phyloP scores from a whole-genome alignment of 2,329 filamentous ascomycete genomes.

The Leptosphaerulina australis region DNA sequence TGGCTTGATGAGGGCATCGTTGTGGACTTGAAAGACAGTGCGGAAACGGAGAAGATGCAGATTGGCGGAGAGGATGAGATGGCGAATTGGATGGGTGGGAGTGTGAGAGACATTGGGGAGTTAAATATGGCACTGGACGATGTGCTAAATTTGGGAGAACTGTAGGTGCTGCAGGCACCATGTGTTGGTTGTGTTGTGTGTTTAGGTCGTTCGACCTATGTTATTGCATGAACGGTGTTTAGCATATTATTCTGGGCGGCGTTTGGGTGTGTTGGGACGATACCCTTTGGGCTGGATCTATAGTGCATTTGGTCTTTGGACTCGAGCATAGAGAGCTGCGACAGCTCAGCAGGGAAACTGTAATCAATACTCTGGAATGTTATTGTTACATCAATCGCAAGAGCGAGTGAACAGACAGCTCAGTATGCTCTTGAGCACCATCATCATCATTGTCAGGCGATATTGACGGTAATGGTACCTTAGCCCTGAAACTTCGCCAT shows the following conservation, averaged over 20 bases:
- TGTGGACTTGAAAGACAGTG: slow-evolving; percentile 3
- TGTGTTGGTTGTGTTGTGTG: not conserved
- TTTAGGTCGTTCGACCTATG: not conserved
- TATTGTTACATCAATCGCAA: too few relatives aligned
- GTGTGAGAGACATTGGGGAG: slow-evolving; percentile 36
- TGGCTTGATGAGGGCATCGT: slow-evolving; percentile 14
- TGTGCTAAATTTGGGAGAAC: slow-evolving; percentile 38
- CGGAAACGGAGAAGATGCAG: slow-evolving; percentile 38
- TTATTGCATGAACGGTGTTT: slow-evolving; percentile 3
- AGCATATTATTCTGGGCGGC: not conserved
- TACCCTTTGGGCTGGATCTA: slow-evolving; percentile 2
- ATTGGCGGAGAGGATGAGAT: slow-evolving; percentile 46
- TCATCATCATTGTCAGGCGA: too few relatives aligned
- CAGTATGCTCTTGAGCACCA: too few relatives aligned
- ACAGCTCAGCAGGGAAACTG: too few relatives aligned
- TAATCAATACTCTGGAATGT: too few relatives aligned
- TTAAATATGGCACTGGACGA: slow-evolving; percentile 50
- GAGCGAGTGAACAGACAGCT: too few relatives aligned
- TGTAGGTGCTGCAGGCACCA: slow-evolving; percentile 8
- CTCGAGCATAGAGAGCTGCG: not conserved
- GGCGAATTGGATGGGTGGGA: slow-evolving; percentile 50
- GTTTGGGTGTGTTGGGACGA: slow-evolving; percentile 4
- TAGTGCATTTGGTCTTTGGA: not conserved
- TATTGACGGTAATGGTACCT: too few relatives aligned
- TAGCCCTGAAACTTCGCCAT: too few relatives aligned